Evolutionary conservation across 192 early-diverging fungal species (phyloP).

Genomic region (Coemansia sp.): DNA sequence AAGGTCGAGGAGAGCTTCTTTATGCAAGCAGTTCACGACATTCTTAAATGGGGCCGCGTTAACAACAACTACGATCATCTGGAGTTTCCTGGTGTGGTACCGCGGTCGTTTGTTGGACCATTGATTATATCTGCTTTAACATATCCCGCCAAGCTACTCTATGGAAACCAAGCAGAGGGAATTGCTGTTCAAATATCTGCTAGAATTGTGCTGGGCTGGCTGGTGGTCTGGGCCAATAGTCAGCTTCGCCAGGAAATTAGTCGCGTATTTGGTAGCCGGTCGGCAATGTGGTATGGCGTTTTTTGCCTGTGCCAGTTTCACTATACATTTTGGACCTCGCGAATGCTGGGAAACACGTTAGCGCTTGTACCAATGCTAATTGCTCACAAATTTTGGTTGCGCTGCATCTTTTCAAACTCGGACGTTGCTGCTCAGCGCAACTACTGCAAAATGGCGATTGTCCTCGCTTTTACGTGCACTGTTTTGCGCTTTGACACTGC

Average conservation of each 20-base stretch:
- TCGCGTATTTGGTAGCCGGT: conserved; percentile 58
- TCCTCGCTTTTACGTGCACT: conserved; percentile 44
- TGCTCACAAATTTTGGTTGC: conserved; percentile 56
- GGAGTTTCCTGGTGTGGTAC: conserved; percentile 92
- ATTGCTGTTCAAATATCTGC: conserved; percentile 21
- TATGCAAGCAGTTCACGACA: conserved; percentile 89
- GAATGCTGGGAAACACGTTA: conserved; percentile 86
- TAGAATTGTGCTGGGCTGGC: conserved; percentile 57
- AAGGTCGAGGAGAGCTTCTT: conserved; percentile 99
- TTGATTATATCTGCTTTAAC: conserved; percentile 56
- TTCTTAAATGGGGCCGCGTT: conserved; percentile 61
- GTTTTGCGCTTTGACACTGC: conserved; percentile 65
- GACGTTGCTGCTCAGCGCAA: not conserved
- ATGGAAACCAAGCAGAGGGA: conserved; percentile 12
- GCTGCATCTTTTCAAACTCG: conserved; percentile 12
- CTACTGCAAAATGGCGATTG: conserved; percentile 22
- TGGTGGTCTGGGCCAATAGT: conserved; percentile 55
- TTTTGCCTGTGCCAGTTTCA: conserved; percentile 81
- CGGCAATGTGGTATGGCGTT: conserved; percentile 47
- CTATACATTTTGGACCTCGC: conserved; percentile 81
- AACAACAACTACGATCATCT: conserved; percentile 75
- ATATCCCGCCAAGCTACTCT: conserved; percentile 33
- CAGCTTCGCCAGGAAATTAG: conserved; percentile 57
- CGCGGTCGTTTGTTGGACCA: conserved; percentile 88
- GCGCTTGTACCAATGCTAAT: conserved; percentile 67